Evolutionary conservation across 306 rosid genomes (phyloP), one percentile per base, ranked within the genome.

Genomic region (Cucurbita pepo): DNA sequence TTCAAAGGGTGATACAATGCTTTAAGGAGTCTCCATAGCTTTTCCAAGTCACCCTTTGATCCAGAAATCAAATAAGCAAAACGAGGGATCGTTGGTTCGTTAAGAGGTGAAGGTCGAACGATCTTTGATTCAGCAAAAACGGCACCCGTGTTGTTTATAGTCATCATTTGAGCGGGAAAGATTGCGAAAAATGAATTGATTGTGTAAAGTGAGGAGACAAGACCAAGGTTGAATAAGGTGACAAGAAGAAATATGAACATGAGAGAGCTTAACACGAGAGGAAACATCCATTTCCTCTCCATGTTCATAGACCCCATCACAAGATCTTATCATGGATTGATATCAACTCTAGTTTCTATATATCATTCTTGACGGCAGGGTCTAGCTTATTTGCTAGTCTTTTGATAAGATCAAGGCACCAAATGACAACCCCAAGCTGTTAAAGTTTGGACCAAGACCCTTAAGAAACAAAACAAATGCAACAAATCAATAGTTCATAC

Each of bases 41-140:
- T 95, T 7, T 95, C 96, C 75, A 95, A 74, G 78, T 89, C 99
- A 25, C 99, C 99, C 80, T 83, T 95, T 5, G 99, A 95, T 8
- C 99, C 99, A 0, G 99, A 89, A 72, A 91, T 83, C 81, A 95
- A 80, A 79, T 95, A 95, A 12, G 97, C 99, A 1, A 95, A 95
- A 15, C 96, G 90, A 14, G 99, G 95, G 69, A 83, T 60, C 0
- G 77, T 3, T 8, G 84, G 86, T 40, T 36, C 65, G 52, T 80
- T 1, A 18, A 87, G 90, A 77, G 91, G 79, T 48, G 86, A 83
- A 45, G 80, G 44, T 44, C 82, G 78, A 11, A 78, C 25, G 74
- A 79, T 10, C 81, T 83, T 91, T 13, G 59, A 45, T 78, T 91
- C 97, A 0, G 83, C 91, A 45, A 83, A 82, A 67, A 19, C 70